Percentiles rank a stretch among this genome's conserved stretches.
These are phyloP conservation scores for Tubosaeta sp. DNA, from an alignment of 768 basidiomycete species.

Conservation along the genomic window DNA sequence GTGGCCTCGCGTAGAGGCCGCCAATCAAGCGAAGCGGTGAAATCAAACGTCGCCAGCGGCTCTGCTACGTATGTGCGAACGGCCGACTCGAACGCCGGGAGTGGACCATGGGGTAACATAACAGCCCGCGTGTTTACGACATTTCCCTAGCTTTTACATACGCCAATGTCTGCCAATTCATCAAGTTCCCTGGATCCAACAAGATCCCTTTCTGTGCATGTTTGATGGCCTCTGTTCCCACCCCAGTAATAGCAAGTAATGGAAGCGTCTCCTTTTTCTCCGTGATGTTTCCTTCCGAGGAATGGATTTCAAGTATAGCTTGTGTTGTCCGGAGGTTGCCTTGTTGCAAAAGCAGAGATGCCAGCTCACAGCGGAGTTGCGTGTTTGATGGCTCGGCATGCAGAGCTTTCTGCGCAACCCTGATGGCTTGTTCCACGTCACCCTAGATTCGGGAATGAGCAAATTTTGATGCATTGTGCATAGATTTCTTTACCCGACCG, in stretches of 20 bases:
- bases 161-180: slow-evolving; percentile 58
- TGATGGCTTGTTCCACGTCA: slow-evolving; percentile 44
- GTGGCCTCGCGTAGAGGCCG: slow-evolving; percentile 32
- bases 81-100: too few species aligned
- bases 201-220: slow-evolving; percentile 62
- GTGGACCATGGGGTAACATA: neutral
- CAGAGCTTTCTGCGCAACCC: slow-evolving; percentile 54
- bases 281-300: slow-evolving; percentile 30
- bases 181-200: slow-evolving; percentile 44
- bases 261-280: slow-evolving; percentile 41
- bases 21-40: slow-evolving; percentile 39
- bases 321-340: slow-evolving; percentile 39
- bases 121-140: slow-evolving; percentile 17
- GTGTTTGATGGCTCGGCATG: slow-evolving; percentile 50
- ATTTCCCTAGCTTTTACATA: slow-evolving; percentile 39
- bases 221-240: slow-evolving; percentile 31
- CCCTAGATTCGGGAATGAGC: slow-evolving; percentile 34
- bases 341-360: slow-evolving; percentile 49
- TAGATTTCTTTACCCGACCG: slow-evolving; percentile 49
- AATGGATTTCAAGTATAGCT: slow-evolving; percentile 40
- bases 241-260: slow-evolving; percentile 47
- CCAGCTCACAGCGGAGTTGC: slow-evolving; percentile 51
- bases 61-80: too few species aligned
- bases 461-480: neutral
- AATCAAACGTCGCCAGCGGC: too few species aligned